These are phyloP conservation scores for Globisporangium takayamanum DNA, from an alignment of 352 stramenopile genomes.

Conservation along the genomic window DNA sequence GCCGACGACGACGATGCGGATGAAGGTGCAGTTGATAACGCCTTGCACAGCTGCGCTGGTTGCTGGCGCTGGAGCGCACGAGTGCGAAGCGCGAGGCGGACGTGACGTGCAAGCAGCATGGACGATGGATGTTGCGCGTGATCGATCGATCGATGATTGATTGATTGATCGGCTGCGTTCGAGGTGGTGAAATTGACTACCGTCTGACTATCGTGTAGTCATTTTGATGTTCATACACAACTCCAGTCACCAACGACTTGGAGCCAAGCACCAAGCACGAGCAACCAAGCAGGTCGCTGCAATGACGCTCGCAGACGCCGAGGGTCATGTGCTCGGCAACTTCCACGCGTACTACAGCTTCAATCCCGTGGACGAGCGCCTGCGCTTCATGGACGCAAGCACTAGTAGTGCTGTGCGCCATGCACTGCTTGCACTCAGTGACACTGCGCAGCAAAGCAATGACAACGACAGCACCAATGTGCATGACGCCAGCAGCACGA, in stretches of 20 bases:
- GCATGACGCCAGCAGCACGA: conserved; percentile 15
- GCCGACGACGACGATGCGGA: neutral
- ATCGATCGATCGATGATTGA: neutral
- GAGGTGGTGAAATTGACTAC: neutral
- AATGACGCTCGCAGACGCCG: conserved; percentile 28
- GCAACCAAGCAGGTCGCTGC: neutral
- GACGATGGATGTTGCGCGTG: neutral
- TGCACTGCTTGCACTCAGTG: conserved; percentile 25
- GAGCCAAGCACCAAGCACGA: neutral
- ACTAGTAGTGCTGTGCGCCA: conserved; percentile 34
- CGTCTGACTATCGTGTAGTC: neutral
- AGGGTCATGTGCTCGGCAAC: conserved; percentile 77
- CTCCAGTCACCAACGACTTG: neutral
- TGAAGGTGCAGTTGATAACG: neutral
- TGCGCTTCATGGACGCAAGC: conserved; percentile 62
- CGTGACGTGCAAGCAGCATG: conserved; percentile 14
- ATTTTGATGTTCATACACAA: neutral
- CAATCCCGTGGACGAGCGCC: conserved; percentile 61
- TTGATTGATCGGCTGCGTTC: neutral
- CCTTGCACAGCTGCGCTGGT: conserved; percentile 3
- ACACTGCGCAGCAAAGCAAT: neutral
- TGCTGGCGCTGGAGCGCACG: conserved; percentile 2
- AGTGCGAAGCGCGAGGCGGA: conserved; percentile 6
- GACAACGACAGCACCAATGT: conserved; percentile 9
- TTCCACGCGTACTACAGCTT: conserved; percentile 86